These are phyloP conservation scores for Syzygium aqueum DNA, from an alignment of 345 rosid genomes.

Conservation along the genomic window DNA sequence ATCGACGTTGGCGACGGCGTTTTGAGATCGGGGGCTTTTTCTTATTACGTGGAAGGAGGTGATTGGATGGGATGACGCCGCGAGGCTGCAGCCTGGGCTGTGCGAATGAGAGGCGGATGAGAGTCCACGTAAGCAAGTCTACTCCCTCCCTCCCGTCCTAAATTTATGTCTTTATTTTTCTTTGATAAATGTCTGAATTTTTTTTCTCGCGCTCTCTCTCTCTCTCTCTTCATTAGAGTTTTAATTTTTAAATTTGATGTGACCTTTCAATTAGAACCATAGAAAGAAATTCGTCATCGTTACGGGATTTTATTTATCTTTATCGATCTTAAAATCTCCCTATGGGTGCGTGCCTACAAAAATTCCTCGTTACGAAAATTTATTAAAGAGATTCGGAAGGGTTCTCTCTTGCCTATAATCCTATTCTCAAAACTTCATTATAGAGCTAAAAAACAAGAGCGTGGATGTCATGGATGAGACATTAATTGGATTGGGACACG, in stretches of 20 bases:
- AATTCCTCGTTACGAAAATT: neutral
- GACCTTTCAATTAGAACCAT: neutral
- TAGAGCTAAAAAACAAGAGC: neutral
- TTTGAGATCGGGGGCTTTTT: neutral
- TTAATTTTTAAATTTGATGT: neutral
- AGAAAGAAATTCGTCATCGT: neutral
- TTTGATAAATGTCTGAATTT: neutral
- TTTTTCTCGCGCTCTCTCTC: neutral
- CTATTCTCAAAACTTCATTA: neutral
- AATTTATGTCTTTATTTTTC: neutral
- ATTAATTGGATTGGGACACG: neutral
- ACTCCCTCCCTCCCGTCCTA: neutral
- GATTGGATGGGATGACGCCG: neutral
- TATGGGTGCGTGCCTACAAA: fast-evolving
- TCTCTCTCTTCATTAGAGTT: neutral
- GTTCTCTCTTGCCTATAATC: neutral
- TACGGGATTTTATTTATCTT: neutral
- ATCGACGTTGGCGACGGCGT: neutral
- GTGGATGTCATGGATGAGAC: neutral
- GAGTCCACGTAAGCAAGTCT: neutral
- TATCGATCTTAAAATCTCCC: neutral
- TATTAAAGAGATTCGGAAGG: neutral
- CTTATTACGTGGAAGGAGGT: neutral
- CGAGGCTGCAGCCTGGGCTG: neutral
- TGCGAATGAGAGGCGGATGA: neutral